phyloP scores from a whole-genome alignment of 2,329 filamentous ascomycete species.

The Torrubiella hemipterigena region DNA sequence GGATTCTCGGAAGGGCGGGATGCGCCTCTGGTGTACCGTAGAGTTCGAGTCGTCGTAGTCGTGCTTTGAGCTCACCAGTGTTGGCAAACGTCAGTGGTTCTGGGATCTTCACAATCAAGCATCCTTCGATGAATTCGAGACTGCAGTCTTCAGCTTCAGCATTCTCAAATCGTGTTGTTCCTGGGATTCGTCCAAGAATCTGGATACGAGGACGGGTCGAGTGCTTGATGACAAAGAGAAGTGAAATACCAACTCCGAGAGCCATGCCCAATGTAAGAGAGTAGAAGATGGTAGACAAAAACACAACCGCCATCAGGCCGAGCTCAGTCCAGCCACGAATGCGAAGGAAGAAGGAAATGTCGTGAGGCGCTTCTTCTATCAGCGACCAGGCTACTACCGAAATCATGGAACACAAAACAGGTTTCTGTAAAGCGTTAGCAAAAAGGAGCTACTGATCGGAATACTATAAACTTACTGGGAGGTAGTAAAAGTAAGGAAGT shows the following conservation, averaged over 20 bases:
- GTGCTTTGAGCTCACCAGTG: slow-evolving; percentile 78
- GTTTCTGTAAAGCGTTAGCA: slow-evolving; percentile 49
- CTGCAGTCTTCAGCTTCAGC: slow-evolving; percentile 61
- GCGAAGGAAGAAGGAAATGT: slow-evolving; percentile 77
- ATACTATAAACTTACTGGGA: slow-evolving; percentile 56
- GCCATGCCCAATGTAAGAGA: slow-evolving; percentile 89
- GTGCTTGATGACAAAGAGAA: slow-evolving; percentile 82
- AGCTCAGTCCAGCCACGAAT: slow-evolving; percentile 83
- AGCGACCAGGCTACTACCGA: slow-evolving; percentile 90
- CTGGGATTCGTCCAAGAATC: slow-evolving; percentile 81
- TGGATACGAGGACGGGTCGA: slow-evolving; percentile 88
- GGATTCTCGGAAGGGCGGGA: slow-evolving; percentile 71
- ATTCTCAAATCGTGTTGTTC: slow-evolving; percentile 75
- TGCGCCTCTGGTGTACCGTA: slow-evolving; percentile 82
- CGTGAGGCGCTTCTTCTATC: slow-evolving; percentile 88
- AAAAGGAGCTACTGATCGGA: neutral
- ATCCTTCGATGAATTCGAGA: slow-evolving; percentile 83
- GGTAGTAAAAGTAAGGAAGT: slow-evolving; percentile 84
- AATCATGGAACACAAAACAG: slow-evolving; percentile 86
- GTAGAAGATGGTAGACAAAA: slow-evolving; percentile 87
- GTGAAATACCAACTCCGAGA: slow-evolving; percentile 80
- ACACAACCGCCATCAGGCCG: slow-evolving; percentile 78
- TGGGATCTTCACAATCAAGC: slow-evolving; percentile 92
- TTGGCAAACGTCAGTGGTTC: slow-evolving; percentile 96
- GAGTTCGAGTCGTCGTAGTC: slow-evolving; percentile 71